Conservation (phyloP, 495 filamentous ascomycete species). For the Xylaria cubensis region DNA sequence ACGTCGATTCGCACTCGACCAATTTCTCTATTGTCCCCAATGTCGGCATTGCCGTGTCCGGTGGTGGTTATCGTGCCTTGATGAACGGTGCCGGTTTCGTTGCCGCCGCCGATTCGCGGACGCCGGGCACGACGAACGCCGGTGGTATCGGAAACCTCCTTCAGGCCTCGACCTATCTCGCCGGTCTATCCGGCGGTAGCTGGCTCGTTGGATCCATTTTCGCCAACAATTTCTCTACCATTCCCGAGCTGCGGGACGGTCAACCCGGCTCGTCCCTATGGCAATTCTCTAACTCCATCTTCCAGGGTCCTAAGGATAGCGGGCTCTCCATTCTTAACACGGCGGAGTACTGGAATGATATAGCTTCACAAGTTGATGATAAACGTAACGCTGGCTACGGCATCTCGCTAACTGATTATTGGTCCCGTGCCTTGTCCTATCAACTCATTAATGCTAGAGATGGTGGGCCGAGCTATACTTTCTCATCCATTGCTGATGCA, state of each 20-base stretch:
- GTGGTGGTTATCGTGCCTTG: slow-evolving; percentile 84
- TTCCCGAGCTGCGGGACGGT: slow-evolving; percentile 66
- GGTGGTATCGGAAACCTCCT: slow-evolving; percentile 86
- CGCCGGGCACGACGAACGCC: slow-evolving; percentile 63
- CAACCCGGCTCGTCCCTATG: slow-evolving; percentile 65
- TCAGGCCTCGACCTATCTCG: slow-evolving; percentile 83
- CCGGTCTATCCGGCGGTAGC: slow-evolving; percentile 84
- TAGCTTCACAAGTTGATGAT: slow-evolving; percentile 64
- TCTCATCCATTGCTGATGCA: slow-evolving; percentile 79
- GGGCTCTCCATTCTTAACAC: slow-evolving; percentile 48
- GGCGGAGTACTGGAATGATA: slow-evolving; percentile 70
- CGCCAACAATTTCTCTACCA: slow-evolving; percentile 86
- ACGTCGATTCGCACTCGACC: slow-evolving; percentile 65
- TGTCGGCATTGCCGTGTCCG: slow-evolving; percentile 68
- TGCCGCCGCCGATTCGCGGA: slow-evolving; percentile 83
- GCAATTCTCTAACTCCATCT: slow-evolving; percentile 80
- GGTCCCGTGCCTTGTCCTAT: slow-evolving; percentile 79
- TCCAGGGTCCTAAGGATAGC: slow-evolving; percentile 54
- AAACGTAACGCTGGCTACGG: slow-evolving; percentile 79
- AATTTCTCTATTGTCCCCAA: slow-evolving; percentile 67
- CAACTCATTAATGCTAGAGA: slow-evolving; percentile 81
- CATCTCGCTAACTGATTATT: slow-evolving; percentile 85
- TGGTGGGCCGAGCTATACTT: slow-evolving; percentile 83
- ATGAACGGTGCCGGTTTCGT: slow-evolving; percentile 89
- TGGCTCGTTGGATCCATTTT: slow-evolving; percentile 90